Percentiles rank a stretch among this genome's conserved stretches.
phyloP scores from a whole-genome alignment of 805 yeast species.

The Yamadazyma paraphyllophila region DNA sequence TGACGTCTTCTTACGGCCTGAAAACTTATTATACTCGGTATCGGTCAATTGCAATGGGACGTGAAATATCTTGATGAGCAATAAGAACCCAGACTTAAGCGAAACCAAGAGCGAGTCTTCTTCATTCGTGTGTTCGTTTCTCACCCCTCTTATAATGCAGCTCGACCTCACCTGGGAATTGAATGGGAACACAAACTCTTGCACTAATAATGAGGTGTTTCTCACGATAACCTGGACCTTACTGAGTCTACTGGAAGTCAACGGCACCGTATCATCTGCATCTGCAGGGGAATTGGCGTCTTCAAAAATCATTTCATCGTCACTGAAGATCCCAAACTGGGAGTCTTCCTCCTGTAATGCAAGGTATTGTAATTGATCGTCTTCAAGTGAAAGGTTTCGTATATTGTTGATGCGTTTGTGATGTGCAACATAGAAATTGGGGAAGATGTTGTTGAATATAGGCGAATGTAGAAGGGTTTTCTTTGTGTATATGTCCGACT shows the following conservation, averaged over 20 bases:
- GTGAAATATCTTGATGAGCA: slow-evolving; percentile 38
- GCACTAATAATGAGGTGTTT: slow-evolving; percentile 30
- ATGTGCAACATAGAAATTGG: slow-evolving; percentile 29
- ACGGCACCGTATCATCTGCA: background rate
- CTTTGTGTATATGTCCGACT: slow-evolving; percentile 19
- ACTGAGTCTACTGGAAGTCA: background rate
- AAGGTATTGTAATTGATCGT: slow-evolving; percentile 35
- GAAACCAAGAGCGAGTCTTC: slow-evolving; percentile 43
- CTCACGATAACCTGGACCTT: slow-evolving; percentile 28
- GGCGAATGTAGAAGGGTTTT: slow-evolving; percentile 44
- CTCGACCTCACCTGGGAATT: slow-evolving; percentile 33
- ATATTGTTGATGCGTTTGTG: slow-evolving; percentile 34
- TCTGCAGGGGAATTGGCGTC: background rate
- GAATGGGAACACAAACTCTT: slow-evolving; percentile 28
- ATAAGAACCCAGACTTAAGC: slow-evolving; percentile 38
- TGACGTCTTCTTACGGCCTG: slow-evolving; percentile 18
- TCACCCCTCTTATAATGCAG: slow-evolving; percentile 24
- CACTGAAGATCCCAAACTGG: slow-evolving; percentile 36
- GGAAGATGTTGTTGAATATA: slow-evolving; percentile 30
- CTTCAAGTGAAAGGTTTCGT: slow-evolving; percentile 33
- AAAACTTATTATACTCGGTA: slow-evolving; percentile 16
- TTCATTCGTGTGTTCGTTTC: slow-evolving; percentile 15
- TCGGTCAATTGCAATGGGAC: slow-evolving; percentile 32
- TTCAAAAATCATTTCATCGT: slow-evolving; percentile 24
- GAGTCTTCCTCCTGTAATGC: slow-evolving; percentile 36